These are phyloP conservation scores for Setaria italica DNA, from an alignment of 202 grass and related monocot genomes.

Conservation along the genomic window DNA sequence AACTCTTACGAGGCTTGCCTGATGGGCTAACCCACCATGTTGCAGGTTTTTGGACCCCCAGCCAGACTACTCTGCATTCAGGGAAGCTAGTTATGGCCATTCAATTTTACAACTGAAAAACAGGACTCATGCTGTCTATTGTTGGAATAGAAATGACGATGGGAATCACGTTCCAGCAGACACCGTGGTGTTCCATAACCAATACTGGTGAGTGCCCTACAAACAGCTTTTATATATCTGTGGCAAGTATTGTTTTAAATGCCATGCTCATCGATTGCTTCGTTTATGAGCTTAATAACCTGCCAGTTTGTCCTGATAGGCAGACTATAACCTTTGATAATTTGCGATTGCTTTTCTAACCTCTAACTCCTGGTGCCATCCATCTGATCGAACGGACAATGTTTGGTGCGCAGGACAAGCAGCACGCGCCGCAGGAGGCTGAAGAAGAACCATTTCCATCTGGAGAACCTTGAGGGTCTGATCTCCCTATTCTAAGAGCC, in stretches of 20 bases:
- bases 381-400: neutral
- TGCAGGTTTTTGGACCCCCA: conserved; percentile 82
- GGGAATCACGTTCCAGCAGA: conserved; percentile 72
- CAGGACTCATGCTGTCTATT: conserved; percentile 87
- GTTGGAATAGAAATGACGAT: conserved; percentile 91
- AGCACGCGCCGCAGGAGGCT: conserved; percentile 79
- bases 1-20: neutral
- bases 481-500: conserved; percentile 54
- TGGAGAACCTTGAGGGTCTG: conserved; percentile 47
- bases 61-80: conserved; percentile 93
- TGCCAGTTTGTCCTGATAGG: neutral
- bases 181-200: conserved; percentile 83
- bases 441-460: conserved; percentile 73
- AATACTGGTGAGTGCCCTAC: conserved; percentile 71
- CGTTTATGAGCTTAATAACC: neutral
- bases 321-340: neutral
- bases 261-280: neutral
- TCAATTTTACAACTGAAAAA: conserved; percentile 85
- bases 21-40: conserved; percentile 3
- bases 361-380: neutral
- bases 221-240: neutral
- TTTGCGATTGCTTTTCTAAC: neutral
- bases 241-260: neutral
- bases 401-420: conserved; percentile 58
- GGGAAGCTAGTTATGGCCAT: conserved; percentile 96